These are phyloP conservation scores for Nicotiana tabacum DNA, from an alignment of 257 asterid species.

Conservation along the genomic window DNA sequence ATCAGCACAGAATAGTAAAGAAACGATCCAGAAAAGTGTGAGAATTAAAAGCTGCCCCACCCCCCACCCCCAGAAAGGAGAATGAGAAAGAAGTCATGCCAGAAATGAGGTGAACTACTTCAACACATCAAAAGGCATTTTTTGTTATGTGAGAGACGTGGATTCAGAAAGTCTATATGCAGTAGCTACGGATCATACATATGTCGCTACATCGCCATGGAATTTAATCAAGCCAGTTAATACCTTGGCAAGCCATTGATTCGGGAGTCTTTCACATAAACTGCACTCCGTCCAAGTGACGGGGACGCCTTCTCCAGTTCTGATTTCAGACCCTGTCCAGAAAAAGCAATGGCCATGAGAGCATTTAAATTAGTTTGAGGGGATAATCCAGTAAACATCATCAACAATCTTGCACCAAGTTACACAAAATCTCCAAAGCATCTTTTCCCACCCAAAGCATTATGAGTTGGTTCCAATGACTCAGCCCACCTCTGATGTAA, in stretches of 20 bases:
- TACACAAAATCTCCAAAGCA: background rate
- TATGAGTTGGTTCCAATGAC: background rate
- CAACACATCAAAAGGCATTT: background rate
- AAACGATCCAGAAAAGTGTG: background rate
- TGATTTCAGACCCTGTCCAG: conserved; percentile 77
- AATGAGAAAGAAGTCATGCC: background rate
- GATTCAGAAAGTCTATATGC: background rate
- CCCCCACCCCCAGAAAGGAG: background rate
- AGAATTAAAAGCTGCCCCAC: background rate
- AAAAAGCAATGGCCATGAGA: conserved; percentile 11
- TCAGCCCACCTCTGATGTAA: background rate
- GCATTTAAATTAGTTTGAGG: background rate
- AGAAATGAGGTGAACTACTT: background rate
- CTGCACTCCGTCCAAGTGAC: conserved; percentile 90
- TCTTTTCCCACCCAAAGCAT: conserved; percentile 3
- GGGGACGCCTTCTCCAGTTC: conserved; percentile 98
- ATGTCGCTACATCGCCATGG: background rate
- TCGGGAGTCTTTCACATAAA: conserved; percentile 77
- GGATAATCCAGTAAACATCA: background rate
- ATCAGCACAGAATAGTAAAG: background rate
- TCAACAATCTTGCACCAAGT: background rate
- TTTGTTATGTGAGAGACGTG: background rate
- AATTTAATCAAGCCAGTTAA: conserved; percentile 4
- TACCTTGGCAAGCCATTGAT: conserved; percentile 96
- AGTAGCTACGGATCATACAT: background rate